A percentile compares a stretch with the other conserved stretches of the same genome.
Conservation (phyloP, 1,284 basidiomycete genomes). For the Puccinia horiana region DNA sequence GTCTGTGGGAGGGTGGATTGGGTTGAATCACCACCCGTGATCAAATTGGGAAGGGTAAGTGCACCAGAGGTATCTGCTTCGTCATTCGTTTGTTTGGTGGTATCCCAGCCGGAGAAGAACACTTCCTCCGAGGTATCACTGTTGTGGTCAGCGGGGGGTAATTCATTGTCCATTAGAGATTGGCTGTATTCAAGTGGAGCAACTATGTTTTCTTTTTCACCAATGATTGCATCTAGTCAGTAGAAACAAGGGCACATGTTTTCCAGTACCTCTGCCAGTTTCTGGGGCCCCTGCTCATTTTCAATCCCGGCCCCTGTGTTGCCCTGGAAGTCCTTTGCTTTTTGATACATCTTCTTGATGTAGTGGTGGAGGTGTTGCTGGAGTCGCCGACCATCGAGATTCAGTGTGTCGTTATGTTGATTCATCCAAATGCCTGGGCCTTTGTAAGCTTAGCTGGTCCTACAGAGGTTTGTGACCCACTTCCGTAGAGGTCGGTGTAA, state of each 20-base stretch:
- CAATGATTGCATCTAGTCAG: neutral
- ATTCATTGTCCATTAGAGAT: neutral
- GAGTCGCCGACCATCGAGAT: neutral
- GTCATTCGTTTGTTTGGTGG: too few relatives aligned
- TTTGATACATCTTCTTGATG: neutral
- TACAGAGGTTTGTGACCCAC: neutral
- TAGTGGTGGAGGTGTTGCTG: neutral
- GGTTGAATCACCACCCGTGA: too few relatives aligned
- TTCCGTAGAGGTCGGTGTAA: neutral
- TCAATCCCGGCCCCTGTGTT: constrained; percentile 2
- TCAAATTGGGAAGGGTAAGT: too few relatives aligned
- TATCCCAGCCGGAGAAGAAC: too few relatives aligned
- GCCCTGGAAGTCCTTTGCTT: neutral
- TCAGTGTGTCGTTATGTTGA: neutral
- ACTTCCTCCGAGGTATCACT: too few relatives aligned
- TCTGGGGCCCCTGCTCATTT: neutral
- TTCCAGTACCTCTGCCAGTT: neutral
- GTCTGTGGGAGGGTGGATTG: too few relatives aligned
- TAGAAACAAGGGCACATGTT: constrained; percentile 1
- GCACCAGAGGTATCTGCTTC: too few relatives aligned
- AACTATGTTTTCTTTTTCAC: too few relatives aligned
- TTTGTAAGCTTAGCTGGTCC: too few relatives aligned
- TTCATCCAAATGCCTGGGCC: neutral
- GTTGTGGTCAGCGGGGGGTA: too few relatives aligned
- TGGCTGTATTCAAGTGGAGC: too few relatives aligned